Conservation (phyloP, 2,329 filamentous ascomycete species). For the Dothideomycetidae sp. region DNA sequence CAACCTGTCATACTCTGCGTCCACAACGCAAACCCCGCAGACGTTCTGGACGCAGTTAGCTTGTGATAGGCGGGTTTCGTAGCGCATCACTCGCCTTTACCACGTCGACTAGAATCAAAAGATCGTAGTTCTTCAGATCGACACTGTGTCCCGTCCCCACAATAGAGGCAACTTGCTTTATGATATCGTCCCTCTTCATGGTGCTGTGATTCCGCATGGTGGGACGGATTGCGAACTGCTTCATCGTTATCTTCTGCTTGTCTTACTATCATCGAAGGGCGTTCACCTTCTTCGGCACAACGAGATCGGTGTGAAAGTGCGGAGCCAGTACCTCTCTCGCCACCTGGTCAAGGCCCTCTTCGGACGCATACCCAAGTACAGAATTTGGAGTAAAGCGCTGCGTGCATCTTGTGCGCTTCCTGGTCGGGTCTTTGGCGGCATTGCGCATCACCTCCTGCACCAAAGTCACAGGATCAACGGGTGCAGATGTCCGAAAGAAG, state of each 20-base stretch:
- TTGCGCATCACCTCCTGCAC: slow-evolving; percentile 45
- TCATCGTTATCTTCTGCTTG: no score
- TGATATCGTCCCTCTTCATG: slow-evolving; percentile 53
- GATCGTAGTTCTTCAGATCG: slow-evolving; percentile 61
- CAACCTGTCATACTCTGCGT: slow-evolving; percentile 55
- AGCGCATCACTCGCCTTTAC: slow-evolving; percentile 49
- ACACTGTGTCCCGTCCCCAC: slow-evolving; percentile 59
- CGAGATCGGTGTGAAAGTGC: slow-evolving; percentile 45
- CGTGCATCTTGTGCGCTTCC: slow-evolving; percentile 42
- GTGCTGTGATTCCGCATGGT: slow-evolving; percentile 58
- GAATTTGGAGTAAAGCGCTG: slow-evolving; percentile 47
- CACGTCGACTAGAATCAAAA: slow-evolving; percentile 65
- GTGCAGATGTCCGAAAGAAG: slow-evolving; percentile 43
- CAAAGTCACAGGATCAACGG: slow-evolving; percentile 45
- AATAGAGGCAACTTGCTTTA: slow-evolving; percentile 53
- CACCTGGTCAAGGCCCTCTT: slow-evolving; percentile 52
- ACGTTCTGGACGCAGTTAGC: slow-evolving; percentile 40
- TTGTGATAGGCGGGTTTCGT: neutral
- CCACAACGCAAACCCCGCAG: slow-evolving; percentile 67
- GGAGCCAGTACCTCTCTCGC: slow-evolving; percentile 47
- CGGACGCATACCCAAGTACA: slow-evolving; percentile 50
- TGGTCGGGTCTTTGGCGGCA: slow-evolving; percentile 35
- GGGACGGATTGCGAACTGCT: slow-evolving; percentile 71
- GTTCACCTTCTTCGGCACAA: slow-evolving; percentile 38
- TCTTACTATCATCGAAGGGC: neutral